Percentiles rank a stretch among this genome's conserved stretches.
These are phyloP conservation scores for Pichia exigua DNA, from an alignment of 805 yeast species.

Conservation along the genomic window DNA sequence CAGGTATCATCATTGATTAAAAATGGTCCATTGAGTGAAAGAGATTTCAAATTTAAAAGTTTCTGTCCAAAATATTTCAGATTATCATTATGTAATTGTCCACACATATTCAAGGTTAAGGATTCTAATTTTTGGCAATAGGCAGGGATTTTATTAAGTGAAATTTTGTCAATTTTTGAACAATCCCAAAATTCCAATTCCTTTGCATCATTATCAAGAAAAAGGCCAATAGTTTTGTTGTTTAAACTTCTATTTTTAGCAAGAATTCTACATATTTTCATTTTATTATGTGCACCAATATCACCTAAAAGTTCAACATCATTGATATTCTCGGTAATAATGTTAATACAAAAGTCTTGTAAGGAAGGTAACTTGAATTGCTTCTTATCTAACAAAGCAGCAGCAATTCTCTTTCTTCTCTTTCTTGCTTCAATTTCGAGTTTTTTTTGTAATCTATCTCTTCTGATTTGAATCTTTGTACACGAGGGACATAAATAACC, in stretches of 20 bases:
- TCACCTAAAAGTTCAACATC: conserved; percentile 72
- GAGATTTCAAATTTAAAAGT: conserved; percentile 42
- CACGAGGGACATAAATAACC: conserved; percentile 67
- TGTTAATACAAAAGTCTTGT: conserved; percentile 73
- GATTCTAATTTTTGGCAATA: conserved; percentile 66
- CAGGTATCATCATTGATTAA: conserved; percentile 69
- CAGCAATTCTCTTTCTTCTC: conserved; percentile 71
- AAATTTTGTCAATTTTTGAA: conserved; percentile 60
- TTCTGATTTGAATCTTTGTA: conserved; percentile 37
- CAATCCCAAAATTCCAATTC: conserved; percentile 86
- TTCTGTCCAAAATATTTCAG: conserved; percentile 55
- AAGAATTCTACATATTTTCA: conserved; percentile 65
- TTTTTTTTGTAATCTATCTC: conserved; percentile 36
- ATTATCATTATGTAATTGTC: conserved; percentile 76
- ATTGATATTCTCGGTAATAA: conserved; percentile 58
- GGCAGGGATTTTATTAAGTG: conserved; percentile 63
- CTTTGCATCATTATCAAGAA: conserved; percentile 52
- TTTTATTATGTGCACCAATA: conserved; percentile 68
- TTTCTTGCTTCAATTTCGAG: conserved; percentile 61
- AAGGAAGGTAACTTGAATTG: conserved; percentile 58
- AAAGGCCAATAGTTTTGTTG: conserved; percentile 63
- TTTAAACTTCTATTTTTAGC: conserved; percentile 77
- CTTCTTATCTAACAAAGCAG: conserved; percentile 69
- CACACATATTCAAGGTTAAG: conserved; percentile 82
- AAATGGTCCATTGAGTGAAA: conserved; percentile 86